A percentile compares a stretch with the other conserved stretches of the same genome.
These are phyloP conservation scores for Fusarium concolor DNA, from an alignment of 2,329 filamentous ascomycete genomes.

Conservation along the genomic window DNA sequence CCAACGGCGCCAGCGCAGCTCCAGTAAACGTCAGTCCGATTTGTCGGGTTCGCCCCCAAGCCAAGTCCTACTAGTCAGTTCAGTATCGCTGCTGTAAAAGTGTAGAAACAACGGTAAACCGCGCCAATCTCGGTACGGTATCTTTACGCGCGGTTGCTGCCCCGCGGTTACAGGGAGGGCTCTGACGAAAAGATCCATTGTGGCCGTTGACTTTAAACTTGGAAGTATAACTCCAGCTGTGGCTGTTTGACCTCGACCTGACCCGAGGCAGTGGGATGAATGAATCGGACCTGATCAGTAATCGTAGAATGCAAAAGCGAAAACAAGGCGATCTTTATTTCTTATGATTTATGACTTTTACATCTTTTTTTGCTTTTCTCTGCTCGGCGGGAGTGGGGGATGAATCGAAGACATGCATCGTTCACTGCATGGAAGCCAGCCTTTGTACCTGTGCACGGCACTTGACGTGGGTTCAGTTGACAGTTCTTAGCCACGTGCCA, in stretches of 20 bases:
- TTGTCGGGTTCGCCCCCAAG: constrained; percentile 2
- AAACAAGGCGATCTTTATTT: background rate
- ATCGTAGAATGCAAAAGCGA: background rate
- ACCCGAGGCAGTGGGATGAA: background rate
- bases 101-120: background rate
- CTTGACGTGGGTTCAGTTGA: background rate
- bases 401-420: background rate
- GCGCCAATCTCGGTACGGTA: background rate
- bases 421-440: background rate
- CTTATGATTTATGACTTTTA: background rate
- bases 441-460: background rate
- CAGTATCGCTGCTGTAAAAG: too few relatives aligned
- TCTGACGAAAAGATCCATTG: background rate
- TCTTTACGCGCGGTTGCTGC: background rate
- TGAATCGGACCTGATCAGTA: constrained; percentile 13
- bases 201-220: background rate
- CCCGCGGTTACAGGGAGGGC: background rate
- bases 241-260: too few relatives aligned
- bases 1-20: background rate
- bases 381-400: background rate
- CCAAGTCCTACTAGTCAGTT: background rate
- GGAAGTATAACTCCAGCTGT: background rate
- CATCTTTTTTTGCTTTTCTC: background rate
- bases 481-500: constrained; percentile 14
- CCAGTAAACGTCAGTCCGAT: background rate